Percentiles rank a stretch among this genome's conserved stretches.
These are phyloP conservation scores for Ananas comosus DNA, from an alignment of 176 grass and related monocot genomes.

Conservation along the genomic window DNA sequence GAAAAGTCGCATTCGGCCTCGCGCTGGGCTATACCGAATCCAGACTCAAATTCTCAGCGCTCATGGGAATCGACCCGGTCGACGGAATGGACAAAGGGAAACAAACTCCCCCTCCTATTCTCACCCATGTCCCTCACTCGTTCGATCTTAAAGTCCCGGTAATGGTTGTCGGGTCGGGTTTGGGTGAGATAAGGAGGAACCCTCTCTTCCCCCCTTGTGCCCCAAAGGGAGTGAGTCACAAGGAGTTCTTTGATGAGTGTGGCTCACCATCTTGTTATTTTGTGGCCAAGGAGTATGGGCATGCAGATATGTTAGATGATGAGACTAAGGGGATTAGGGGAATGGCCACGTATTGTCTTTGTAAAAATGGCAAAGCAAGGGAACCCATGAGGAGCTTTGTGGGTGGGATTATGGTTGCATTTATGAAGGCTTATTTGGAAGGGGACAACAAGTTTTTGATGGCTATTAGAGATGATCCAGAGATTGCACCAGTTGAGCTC, in stretches of 20 bases:
- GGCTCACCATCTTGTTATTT: constrained; percentile 44
- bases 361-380: constrained; percentile 47
- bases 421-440: constrained; percentile 40
- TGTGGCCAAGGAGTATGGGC: constrained; percentile 67
- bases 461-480: constrained; percentile 32
- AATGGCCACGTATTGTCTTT: constrained; percentile 35
- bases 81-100: constrained; percentile 58
- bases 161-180: constrained; percentile 69
- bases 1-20: constrained; percentile 72
- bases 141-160: constrained; percentile 29
- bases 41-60: constrained; percentile 29
- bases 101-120: constrained; percentile 61
- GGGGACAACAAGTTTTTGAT: constrained; percentile 16
- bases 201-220: constrained; percentile 51
- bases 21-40: constrained; percentile 34
- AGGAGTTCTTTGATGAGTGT: constrained; percentile 48
- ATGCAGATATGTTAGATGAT: constrained; percentile 84
- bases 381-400: constrained; percentile 69
- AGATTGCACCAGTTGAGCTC: constrained; percentile 37
- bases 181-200: constrained; percentile 41
- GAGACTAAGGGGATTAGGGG: constrained; percentile 54
- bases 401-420: constrained; percentile 62
- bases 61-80: constrained; percentile 72
- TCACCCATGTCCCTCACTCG: constrained; percentile 20
- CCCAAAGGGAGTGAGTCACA: constrained; percentile 52